These are phyloP conservation scores for Fusarium agapanthi DNA, from an alignment of 2,329 filamentous ascomycete species.

Conservation along the genomic window DNA sequence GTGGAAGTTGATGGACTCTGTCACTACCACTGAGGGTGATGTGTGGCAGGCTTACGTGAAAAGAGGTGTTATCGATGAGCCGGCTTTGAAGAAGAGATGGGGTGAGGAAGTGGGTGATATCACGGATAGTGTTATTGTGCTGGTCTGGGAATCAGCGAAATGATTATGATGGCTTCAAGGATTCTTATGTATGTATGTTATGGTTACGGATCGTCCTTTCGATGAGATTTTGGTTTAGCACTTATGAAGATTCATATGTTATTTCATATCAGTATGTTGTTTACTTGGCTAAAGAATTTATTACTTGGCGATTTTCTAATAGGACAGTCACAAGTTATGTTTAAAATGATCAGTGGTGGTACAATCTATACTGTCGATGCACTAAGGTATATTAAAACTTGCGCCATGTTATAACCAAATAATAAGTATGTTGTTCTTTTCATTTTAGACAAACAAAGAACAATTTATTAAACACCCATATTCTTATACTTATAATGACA, in stretches of 20 bases:
- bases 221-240: neutral
- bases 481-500: neutral
- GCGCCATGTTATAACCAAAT: neutral
- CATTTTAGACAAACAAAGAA: neutral
- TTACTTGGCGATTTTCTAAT: neutral
- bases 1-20: slow-evolving; percentile 54
- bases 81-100: slow-evolving; percentile 28
- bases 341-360: neutral
- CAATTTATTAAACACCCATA: rapidly evolving
- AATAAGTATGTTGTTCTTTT: neutral
- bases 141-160: slow-evolving; percentile 40
- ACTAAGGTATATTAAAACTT: neutral
- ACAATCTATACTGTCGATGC: neutral
- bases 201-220: slow-evolving; percentile 14
- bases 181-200: slow-evolving; percentile 26
- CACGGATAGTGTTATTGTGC: slow-evolving; percentile 40
- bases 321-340: neutral
- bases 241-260: neutral
- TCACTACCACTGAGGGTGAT: slow-evolving; percentile 46
- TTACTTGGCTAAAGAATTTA: neutral
- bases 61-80: slow-evolving; percentile 27
- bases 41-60: slow-evolving; percentile 60
- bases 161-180: slow-evolving; percentile 19
- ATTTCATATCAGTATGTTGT: neutral
- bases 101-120: neutral